Evolutionary conservation across 192 early-diverging fungal species (phyloP).

Genomic region (Lobosporangium transversale): DNA sequence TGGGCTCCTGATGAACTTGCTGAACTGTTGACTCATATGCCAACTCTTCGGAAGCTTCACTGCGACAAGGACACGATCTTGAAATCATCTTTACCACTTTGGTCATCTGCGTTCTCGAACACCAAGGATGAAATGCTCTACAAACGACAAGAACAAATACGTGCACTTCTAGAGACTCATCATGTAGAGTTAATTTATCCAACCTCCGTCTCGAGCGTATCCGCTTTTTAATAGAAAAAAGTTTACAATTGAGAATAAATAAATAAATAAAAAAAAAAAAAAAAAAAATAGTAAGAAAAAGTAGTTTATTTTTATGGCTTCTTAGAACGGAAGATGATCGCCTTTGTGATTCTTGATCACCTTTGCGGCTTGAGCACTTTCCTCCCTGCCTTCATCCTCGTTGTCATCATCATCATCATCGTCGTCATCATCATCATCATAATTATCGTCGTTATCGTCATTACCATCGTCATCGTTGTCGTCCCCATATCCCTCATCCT

Average conservation of each 20-base stretch:
- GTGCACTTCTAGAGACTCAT: conserved; percentile 3
- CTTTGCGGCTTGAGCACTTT: too few relatives aligned
- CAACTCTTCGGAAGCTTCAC: conserved; percentile 5
- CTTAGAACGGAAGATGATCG: too few relatives aligned
- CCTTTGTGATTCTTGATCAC: too few relatives aligned
- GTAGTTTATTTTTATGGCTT: too few relatives aligned
- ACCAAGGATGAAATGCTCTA: not conserved
- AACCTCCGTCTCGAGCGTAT: conserved; percentile 4
- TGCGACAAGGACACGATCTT: conserved; percentile 46
- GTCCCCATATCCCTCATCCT: conserved; percentile 6
- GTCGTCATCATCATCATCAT: conserved; percentile 12
- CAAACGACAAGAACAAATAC: conserved; percentile 3
- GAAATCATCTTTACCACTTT: not conserved
- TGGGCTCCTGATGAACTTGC: conserved; percentile 27
- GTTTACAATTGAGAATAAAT: not conserved
- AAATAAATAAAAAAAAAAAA: not conserved
- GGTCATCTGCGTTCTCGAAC: not conserved
- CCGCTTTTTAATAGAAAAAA: not conserved
- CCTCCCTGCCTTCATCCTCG: not conserved
- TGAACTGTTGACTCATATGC: conserved; percentile 37
- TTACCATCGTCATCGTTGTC: conserved; percentile 11
- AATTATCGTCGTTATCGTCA: conserved; percentile 2
- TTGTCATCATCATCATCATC: conserved; percentile 13
- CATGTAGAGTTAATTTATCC: conserved; percentile 20
- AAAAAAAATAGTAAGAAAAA: too few relatives aligned